Percentiles rank a stretch among this genome's conserved stretches.
Conservation (phyloP, 176 grass and related monocot species). For the Aegilops tauschii region DNA sequence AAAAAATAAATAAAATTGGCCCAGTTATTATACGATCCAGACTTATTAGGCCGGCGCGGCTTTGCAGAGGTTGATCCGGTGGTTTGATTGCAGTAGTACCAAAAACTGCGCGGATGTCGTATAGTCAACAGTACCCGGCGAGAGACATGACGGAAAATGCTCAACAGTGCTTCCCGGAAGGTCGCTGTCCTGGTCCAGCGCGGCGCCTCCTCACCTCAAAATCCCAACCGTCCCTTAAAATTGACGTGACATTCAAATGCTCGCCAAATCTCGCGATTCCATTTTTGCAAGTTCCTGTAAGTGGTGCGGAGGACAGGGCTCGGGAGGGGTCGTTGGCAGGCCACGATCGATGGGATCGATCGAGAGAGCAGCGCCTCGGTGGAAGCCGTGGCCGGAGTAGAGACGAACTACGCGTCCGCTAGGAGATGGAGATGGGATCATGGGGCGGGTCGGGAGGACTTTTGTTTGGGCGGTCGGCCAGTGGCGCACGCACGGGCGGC, state of each 20-base stretch:
- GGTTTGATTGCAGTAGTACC: neutral
- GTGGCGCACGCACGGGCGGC: conserved; percentile 1
- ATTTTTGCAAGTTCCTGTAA: neutral
- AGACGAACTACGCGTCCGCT: neutral
- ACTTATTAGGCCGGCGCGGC: no score
- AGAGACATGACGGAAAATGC: neutral
- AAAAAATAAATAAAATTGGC: no score
- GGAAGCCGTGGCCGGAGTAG: neutral
- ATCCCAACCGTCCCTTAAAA: neutral
- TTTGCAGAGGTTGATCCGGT: no score
- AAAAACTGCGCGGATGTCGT: neutral
- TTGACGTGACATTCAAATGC: neutral
- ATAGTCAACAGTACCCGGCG: neutral
- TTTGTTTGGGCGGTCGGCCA: neutral
- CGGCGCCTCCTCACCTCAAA: neutral
- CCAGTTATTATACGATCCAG: no score
- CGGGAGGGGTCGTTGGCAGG: no score
- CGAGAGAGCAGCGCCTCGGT: neutral
- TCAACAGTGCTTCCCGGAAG: neutral
- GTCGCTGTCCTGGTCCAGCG: neutral
- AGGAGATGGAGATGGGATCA: neutral
- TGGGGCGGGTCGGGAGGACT: neutral
- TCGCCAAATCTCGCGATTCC: neutral
- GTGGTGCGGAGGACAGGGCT: no score
- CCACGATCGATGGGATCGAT: no score